Base-by-base conservation (phyloP, 2,329 filamentous ascomycete species). In the Calycina herbarum region DNA sequence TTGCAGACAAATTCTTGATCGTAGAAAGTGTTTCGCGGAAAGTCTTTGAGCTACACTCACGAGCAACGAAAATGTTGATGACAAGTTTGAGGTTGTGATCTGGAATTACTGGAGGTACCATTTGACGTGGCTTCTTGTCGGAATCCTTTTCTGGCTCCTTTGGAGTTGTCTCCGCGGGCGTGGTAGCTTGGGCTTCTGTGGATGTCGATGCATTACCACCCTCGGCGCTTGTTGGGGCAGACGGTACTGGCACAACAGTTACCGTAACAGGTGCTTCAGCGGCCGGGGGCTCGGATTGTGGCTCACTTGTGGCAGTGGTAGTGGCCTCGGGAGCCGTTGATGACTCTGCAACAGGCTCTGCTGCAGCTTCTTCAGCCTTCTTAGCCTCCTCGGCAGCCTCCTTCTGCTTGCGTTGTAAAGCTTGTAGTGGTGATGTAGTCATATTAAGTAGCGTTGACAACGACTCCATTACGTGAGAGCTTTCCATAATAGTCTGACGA, bases 1-100 rank as follows among this genome's bases (percentile, higher is more conserved):
- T 95, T 48, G 92, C 89, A 5, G 94, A 98, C 56, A 99, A 85
- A 74, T 98, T 97, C 81, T 97, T 98, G 82, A 99, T 97, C n/a
- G 96, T 96, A 17, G 94, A 95, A 63, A 99, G 86, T 0, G 95
- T 98, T 78, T 98, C 96, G 76, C 95, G 92, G 84, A 99, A 99
- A 0, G 95, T 98, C 82, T 97, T 97, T 69, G 92, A 94, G 75
- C 93, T 97, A 79, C 95, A 99, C 78, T 99, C 95, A 59, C 94
- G 90, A 68, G 94, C 94, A 56, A 96, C 93, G 70, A 99, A 91
- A 65, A 99, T 97, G 76, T 95, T 95, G 72, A 98, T 92, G n/a
- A 99, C 93, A 65, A 98, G 83, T 66, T 91, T 92, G 64, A 99
- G 85, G 76, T 98, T 97, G 75, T 93, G 86, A 35, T 94, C 88